A percentile compares a stretch with the other conserved stretches of the same genome.
Evolutionary conservation across 2,329 filamentous ascomycete species (phyloP).

Genomic region (Byssoonygena ceratinophila): DNA sequence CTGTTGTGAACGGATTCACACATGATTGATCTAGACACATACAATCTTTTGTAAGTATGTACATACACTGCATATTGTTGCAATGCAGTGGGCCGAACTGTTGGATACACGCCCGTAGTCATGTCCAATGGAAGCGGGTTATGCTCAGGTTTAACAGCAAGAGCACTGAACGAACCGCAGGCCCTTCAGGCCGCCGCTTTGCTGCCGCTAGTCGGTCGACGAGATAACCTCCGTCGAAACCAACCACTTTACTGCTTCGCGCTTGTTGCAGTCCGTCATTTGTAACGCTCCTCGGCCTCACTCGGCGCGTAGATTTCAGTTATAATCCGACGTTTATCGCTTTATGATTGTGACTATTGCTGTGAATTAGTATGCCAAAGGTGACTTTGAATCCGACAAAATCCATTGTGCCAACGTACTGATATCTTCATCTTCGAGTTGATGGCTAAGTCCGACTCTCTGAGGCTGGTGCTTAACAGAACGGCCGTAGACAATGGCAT

Average conservation of each 20-base stretch:
- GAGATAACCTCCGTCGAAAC: neutral
- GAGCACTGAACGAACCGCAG: neutral
- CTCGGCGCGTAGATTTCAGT: neutral
- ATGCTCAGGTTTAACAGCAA: neutral
- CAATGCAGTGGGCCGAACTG: neutral
- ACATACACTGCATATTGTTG: neutral
- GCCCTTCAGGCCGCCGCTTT: neutral
- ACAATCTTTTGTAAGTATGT: neutral
- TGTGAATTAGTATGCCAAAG: neutral
- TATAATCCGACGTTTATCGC: slow-evolving; percentile 19
- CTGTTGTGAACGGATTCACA: too few relatives aligned
- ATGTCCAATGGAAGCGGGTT: slow-evolving; percentile 1
- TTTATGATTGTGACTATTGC: slow-evolving; percentile 29
- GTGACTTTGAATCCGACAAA: neutral
- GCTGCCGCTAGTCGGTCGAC: neutral
- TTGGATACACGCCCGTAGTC: neutral
- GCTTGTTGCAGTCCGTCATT: neutral
- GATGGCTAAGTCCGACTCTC: slow-evolving; percentile 79
- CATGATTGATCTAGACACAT: neutral
- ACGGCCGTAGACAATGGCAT: slow-evolving; percentile 90
- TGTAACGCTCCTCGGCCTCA: neutral
- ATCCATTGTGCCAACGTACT: slow-evolving; percentile 48
- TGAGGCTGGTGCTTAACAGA: slow-evolving; percentile 98
- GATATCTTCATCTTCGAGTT: slow-evolving; percentile 94
- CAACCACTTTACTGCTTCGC: neutral